Evolutionary conservation across 164 flowering plant species (phyloP), one percentile per base, ranked within the genome.

Genomic region (Dillenia turbinata): DNA sequence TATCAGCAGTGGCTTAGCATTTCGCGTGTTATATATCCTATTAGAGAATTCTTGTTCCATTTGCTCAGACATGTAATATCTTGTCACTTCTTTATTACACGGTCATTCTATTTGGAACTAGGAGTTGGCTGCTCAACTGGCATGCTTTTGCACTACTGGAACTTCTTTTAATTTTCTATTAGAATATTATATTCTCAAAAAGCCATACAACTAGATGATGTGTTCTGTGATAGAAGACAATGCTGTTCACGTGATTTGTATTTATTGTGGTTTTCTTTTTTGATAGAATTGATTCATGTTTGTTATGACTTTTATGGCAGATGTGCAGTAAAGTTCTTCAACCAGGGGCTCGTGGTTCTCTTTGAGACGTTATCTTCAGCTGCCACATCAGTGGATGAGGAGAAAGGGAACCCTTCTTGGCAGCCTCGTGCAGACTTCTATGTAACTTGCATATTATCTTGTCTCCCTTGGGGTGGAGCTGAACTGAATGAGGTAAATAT

Each of bases 391-490:
- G 84, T 92, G 57, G 99, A 95, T 77, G 98, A 95, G 65, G 99
- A 92, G 69, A 87, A 76, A 71, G 99, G 98, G 68, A 95, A 86
- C 77, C 97, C 98, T n/a, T 77, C 87, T 47, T 92, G 99, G 98
- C 99, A 92, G 81, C 83, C 99, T 54, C 73, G 88, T 56, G 98
- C 92, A 59, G 98, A 95, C 79, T 92, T 95, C 63, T 95, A 92
- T 52, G 76, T 95, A 12, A 77, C 77, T 51, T 92, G 99, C 75
- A 85, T 95, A 53, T 73, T 95, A 51, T 85, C 98, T 9, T 87
- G 96, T 68, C 96, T 95, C 44, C 99, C 98, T 9, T 95, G 96
- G 97, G 99, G 98, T 54, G 99, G 92, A 15, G 86, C 86, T 22
- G 98, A 92, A 71, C 83, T 95, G 47, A 49, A 69, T 69, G 99